A percentile compares a stretch with the other conserved stretches of the same genome.
phyloP scores from a whole-genome alignment of 2,329 filamentous ascomycete species.

The Fusarium metavorans region DNA sequence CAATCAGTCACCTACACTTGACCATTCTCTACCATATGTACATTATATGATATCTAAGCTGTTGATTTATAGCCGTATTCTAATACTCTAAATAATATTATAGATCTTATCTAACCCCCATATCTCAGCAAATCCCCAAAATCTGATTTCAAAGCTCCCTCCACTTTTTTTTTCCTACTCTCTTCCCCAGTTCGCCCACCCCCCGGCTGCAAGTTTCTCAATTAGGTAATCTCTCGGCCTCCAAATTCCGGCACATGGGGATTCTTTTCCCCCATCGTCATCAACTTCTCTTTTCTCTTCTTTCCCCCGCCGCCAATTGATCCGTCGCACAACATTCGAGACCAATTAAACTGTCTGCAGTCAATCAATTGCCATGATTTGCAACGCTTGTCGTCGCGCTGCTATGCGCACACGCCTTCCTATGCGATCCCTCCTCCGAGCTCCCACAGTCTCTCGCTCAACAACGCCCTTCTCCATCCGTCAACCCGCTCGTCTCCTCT shows the following conservation, averaged over 20 bases:
- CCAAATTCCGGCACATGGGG: conserved; percentile 17
- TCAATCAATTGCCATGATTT: conserved; percentile 34
- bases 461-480: conserved; percentile 10
- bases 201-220: not conserved
- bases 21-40: not conserved
- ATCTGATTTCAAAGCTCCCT: conserved; percentile 40
- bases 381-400: conserved; percentile 41
- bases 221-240: conserved; percentile 24
- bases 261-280: conserved; percentile 13
- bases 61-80: not conserved
- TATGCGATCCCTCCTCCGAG: conserved; percentile 23
- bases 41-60: not conserved
- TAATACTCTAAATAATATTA: not conserved
- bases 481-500: conserved; percentile 21
- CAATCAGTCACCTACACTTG: too few relatives aligned
- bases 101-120: not conserved
- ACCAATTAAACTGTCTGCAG: not conserved
- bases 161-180: conserved; percentile 28
- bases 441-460: conserved; percentile 9
- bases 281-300: conserved; percentile 6
- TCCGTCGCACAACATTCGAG: not conserved
- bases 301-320: conserved; percentile 19
- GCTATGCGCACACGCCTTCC: conserved; percentile 38
- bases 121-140: conserved; percentile 23
- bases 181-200: not conserved